phyloP scores from a whole-genome alignment of 2,329 filamentous ascomycete genomes.

The Neonectria faginata region DNA sequence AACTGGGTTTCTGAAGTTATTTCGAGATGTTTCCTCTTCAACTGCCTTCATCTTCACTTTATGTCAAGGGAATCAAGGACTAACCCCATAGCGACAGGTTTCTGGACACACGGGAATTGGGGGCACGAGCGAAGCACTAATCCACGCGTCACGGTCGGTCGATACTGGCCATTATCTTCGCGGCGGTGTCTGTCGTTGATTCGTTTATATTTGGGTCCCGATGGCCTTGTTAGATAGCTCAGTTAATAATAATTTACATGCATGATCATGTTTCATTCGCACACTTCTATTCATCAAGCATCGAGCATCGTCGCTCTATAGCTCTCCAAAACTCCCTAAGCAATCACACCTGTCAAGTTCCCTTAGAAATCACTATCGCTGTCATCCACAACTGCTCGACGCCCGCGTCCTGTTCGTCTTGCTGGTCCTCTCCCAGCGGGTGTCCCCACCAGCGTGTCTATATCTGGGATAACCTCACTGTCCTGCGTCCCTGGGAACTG shows the following conservation, averaged over 20 bases:
- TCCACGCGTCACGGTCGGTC: background rate
- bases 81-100: constrained; percentile 36
- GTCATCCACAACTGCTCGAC: constrained; percentile 47
- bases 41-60: constrained; percentile 16
- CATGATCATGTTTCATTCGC: background rate
- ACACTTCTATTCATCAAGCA: background rate
- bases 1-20: constrained; percentile 58
- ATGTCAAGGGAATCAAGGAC: constrained; percentile 15
- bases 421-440: constrained; percentile 18
- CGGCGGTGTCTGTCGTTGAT: constrained; percentile 6
- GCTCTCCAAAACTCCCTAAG: constrained; percentile 1
- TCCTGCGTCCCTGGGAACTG: constrained; percentile 56
- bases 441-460: constrained; percentile 46
- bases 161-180: constrained; percentile 13
- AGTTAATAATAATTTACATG: constrained; percentile 30
- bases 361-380: constrained; percentile 47
- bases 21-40: constrained; percentile 43
- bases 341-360: constrained; percentile 11
- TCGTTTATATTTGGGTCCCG: background rate
- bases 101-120: background rate
- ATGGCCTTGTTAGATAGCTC: constrained; percentile 32
- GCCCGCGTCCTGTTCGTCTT: constrained; percentile 40
- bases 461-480: constrained; percentile 54
- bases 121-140: too few species aligned
- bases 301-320: background rate